A percentile compares a stretch with the other conserved stretches of the same genome.
phyloP scores from a whole-genome alignment of 371 early-diverging fungal species.

The Mucor mucedo region DNA sequence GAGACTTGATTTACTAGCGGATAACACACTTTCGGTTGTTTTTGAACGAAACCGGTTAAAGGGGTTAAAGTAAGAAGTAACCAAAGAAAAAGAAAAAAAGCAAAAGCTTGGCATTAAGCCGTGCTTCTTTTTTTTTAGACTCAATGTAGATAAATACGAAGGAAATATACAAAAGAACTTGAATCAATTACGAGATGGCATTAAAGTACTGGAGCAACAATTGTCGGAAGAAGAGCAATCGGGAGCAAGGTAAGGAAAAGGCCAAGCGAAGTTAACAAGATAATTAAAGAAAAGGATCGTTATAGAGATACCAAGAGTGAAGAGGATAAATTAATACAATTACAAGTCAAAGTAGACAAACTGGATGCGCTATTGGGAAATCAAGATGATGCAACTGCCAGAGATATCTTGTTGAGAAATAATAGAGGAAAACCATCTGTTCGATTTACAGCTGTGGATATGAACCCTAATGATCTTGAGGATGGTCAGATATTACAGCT shows the following conservation, averaged over 20 bases:
- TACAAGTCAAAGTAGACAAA: conserved; percentile 68
- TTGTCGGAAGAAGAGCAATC: conserved; percentile 67
- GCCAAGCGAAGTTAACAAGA: background rate
- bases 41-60: conserved; percentile 68
- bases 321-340: conserved; percentile 63
- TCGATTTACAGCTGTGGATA: conserved; percentile 49
- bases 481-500: conserved; percentile 72
- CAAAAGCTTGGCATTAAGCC: background rate
- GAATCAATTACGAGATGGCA: conserved; percentile 57
- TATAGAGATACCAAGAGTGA: conserved; percentile 58
- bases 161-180: conserved; percentile 61
- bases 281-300: background rate
- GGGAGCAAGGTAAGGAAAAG: conserved; percentile 47
- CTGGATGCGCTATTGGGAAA: conserved; percentile 63
- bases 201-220: conserved; percentile 61
- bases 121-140: conserved; percentile 27
- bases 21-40: conserved; percentile 64
- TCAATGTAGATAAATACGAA: conserved; percentile 66
- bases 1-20: conserved; percentile 60
- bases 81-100: background rate
- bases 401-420: conserved; percentile 43
- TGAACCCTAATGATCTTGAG: conserved; percentile 53
- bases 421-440: conserved; percentile 36
- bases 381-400: conserved; percentile 52
- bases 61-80: conserved; percentile 44